Evolutionary conservation across 139 green algal species (phyloP).

Genomic region (Chlorokybus atmophyticus): DNA sequence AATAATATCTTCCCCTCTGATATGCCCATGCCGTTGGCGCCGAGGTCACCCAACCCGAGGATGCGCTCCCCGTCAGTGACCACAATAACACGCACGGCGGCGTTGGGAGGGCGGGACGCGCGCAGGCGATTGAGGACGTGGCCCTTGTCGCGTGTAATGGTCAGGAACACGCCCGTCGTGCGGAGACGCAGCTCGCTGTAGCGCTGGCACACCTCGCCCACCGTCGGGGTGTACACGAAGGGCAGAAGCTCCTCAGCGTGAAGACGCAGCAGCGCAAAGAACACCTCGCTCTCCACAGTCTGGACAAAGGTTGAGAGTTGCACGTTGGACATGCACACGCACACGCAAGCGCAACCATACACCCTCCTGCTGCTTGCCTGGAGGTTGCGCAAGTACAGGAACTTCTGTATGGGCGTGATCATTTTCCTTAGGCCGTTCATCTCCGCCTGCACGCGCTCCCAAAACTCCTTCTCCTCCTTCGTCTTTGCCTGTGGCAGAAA

Average conservation of each 20-base stretch:
- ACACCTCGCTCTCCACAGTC: conserved; percentile 29
- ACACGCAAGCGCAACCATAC: background rate
- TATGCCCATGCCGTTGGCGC: conserved; percentile 70
- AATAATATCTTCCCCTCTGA: conserved; percentile 61
- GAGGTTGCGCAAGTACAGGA: conserved; percentile 12
- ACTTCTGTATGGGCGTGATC: conserved; percentile 8
- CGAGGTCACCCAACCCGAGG: conserved; percentile 66
- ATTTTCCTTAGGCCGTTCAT: conserved; percentile 12
- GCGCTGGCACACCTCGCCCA: conserved; percentile 78
- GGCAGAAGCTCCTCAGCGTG: conserved; percentile 61
- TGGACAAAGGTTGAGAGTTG: background rate
- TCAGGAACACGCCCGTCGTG: conserved; percentile 42
- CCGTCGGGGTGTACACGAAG: conserved; percentile 82
- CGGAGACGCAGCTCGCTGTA: conserved; percentile 42
- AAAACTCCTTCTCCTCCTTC: too few species aligned
- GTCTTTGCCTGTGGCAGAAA: too few species aligned
- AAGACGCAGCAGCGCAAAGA: conserved; percentile 48
- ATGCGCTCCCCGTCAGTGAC: conserved; percentile 66
- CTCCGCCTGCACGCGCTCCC: too few species aligned
- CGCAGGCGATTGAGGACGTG: conserved; percentile 25
- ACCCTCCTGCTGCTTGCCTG: conserved; percentile 4
- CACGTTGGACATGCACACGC: background rate
- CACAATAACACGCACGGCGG: conserved; percentile 48
- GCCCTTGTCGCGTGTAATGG: conserved; percentile 16
- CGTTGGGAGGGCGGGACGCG: conserved; percentile 42